These are phyloP conservation scores for Hortiboletus campestris DNA, from an alignment of 768 basidiomycete genomes.

Conservation along the genomic window DNA sequence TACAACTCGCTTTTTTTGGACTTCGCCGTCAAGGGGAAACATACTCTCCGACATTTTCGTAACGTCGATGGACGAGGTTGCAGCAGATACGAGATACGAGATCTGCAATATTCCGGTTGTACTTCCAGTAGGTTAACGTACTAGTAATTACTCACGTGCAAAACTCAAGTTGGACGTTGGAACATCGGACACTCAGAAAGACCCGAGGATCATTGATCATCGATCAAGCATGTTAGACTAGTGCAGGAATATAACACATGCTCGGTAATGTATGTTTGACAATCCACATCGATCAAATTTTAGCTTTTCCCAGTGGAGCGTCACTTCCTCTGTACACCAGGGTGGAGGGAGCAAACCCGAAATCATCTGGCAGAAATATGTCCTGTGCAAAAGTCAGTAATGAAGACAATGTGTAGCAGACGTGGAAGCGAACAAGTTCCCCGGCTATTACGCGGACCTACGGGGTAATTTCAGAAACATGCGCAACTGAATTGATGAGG, in stretches of 20 bases:
- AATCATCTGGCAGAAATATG: conserved; percentile 67
- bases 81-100: not conserved
- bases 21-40: conserved; percentile 69
- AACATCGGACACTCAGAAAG: not conserved
- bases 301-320: conserved; percentile 62
- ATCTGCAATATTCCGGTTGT: not conserved
- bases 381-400: conserved; percentile 41
- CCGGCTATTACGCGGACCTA: conserved; percentile 83
- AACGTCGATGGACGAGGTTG: not conserved
- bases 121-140: not conserved
- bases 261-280: conserved; percentile 5
- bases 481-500: not conserved
- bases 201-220: not conserved
- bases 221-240: not conserved
- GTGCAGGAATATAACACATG: conserved; percentile 6
- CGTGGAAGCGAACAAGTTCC: conserved; percentile 57
- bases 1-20: conserved; percentile 84
- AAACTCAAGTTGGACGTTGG: not conserved
- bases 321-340: conserved; percentile 71
- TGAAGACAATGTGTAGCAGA: not conserved
- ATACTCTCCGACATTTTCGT: conserved; percentile 40
- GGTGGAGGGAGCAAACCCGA: conserved; percentile 86
- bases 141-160: conserved; percentile 22
- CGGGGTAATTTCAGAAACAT: conserved; percentile 2
- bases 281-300: conserved; percentile 40